These are phyloP conservation scores for Apostasia shenzhenica DNA, from an alignment of 106 monocot genomes.

Conservation along the genomic window DNA sequence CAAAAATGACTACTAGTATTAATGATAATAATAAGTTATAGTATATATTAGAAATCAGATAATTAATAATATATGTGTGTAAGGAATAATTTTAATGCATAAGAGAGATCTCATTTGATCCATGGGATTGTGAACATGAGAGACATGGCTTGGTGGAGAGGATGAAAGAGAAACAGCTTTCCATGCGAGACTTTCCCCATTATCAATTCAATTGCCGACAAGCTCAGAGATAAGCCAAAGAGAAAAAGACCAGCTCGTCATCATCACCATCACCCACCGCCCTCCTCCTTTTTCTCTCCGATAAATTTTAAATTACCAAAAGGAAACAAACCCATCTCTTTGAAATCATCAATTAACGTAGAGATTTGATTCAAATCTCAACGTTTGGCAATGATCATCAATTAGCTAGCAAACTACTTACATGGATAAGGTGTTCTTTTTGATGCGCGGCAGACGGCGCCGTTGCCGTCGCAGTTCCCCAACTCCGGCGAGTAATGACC, in stretches of 20 bases:
- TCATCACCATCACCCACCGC: background rate
- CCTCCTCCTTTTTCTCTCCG: too few species aligned
- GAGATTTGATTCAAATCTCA: constrained; percentile 4
- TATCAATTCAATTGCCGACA: constrained; percentile 7
- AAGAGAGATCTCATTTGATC: too few species aligned
- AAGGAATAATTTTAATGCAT: too few species aligned
- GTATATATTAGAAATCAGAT: too few species aligned
- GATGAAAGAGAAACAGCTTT: constrained; percentile 4
- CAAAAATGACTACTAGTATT: too few species aligned
- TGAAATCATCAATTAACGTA: background rate
- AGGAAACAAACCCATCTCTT: background rate
- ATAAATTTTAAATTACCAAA: too few species aligned
- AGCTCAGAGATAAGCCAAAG: background rate
- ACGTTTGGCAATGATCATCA: background rate
- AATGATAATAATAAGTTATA: too few species aligned
- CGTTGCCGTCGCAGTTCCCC: background rate
- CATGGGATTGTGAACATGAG: too few species aligned
- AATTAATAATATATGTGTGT: too few species aligned
- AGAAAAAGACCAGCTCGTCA: constrained; percentile 1
- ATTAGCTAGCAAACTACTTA: background rate
- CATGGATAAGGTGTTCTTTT: background rate
- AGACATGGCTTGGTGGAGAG: background rate
- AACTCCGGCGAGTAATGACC: background rate
- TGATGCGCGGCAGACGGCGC: background rate
- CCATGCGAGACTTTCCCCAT: background rate